These are phyloP conservation scores for Wickerhamiella sorbophila DNA, from an alignment of 805 yeast species.

Conservation along the genomic window DNA sequence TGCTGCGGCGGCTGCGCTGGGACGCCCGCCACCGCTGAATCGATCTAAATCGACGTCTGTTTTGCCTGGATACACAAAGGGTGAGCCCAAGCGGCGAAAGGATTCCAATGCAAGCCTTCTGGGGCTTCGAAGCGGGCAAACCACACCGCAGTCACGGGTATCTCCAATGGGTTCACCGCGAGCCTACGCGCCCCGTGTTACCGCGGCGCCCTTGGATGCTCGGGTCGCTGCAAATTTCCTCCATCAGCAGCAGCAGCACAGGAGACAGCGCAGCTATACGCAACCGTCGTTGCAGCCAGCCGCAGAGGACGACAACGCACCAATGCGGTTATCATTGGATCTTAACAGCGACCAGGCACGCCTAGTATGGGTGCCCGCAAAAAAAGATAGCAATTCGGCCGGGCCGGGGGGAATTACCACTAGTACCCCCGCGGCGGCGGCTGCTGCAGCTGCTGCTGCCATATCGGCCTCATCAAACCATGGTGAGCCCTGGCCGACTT, in stretches of 20 bases:
- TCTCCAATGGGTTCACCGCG: constrained; percentile 1
- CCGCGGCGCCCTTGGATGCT: background rate
- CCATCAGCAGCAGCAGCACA: background rate
- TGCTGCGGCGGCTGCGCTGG: background rate
- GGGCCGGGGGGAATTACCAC: background rate
- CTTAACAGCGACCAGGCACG: constrained; percentile 14
- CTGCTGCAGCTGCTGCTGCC: constrained; percentile 3
- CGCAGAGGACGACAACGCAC: background rate
- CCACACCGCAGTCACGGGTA: background rate
- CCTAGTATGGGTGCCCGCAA: constrained; percentile 11
- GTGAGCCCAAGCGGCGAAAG: constrained; percentile 1
- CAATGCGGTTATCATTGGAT: constrained; percentile 15
- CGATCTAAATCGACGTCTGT: constrained; percentile 1
- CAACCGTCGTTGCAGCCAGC: constrained; percentile 7
- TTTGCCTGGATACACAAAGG: background rate
- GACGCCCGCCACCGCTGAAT: background rate
- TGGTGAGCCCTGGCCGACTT: background rate
- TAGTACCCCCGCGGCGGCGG: background rate
- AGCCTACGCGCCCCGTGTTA: background rate
- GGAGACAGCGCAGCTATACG: constrained; percentile 10
- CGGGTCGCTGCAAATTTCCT: background rate
- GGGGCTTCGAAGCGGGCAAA: background rate
- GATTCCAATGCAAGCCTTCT: background rate
- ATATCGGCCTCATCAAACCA: background rate
- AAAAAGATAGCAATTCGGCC: constrained; percentile 5